These are phyloP conservation scores for Penicillium coffeae DNA, from an alignment of 495 filamentous ascomycete genomes.

Conservation along the genomic window DNA sequence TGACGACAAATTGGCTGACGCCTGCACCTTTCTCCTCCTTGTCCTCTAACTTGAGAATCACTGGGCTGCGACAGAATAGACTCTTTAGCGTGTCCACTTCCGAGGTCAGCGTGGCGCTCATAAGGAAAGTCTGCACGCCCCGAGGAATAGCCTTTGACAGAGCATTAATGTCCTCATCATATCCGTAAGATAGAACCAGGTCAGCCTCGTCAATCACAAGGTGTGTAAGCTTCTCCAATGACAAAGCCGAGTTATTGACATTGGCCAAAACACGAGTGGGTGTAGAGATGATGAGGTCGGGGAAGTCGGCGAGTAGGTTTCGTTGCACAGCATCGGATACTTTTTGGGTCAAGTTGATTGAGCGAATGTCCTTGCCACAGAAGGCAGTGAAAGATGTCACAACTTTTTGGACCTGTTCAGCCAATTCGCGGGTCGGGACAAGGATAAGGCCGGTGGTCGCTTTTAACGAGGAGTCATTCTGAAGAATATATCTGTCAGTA, in stretches of 20 bases:
- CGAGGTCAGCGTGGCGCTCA: slow-evolving; percentile 84
- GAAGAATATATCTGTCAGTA: not conserved
- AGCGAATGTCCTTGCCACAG: slow-evolving; percentile 77
- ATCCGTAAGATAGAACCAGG: slow-evolving; percentile 89
- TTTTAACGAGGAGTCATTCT: slow-evolving; percentile 42
- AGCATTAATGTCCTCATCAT: slow-evolving; percentile 80
- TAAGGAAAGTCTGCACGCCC: slow-evolving; percentile 84
- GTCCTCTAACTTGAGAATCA: slow-evolving; percentile 71
- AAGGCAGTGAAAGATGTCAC: slow-evolving; percentile 69
- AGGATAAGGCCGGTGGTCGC: slow-evolving; percentile 72
- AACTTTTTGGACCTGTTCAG: slow-evolving; percentile 78
- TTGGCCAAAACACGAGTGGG: slow-evolving; percentile 72
- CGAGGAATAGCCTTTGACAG: slow-evolving; percentile 72
- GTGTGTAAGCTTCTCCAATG: slow-evolving; percentile 64
- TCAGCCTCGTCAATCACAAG: slow-evolving; percentile 96
- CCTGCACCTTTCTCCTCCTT: slow-evolving; percentile 66
- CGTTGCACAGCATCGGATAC: slow-evolving; percentile 82
- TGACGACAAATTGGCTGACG: slow-evolving; percentile 83
- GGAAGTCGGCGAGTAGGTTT: slow-evolving; percentile 78
- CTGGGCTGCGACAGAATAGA: slow-evolving; percentile 80
- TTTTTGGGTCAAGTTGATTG: slow-evolving; percentile 81
- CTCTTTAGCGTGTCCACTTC: slow-evolving; percentile 83
- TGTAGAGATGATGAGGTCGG: slow-evolving; percentile 86
- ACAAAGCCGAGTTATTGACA: slow-evolving; percentile 64
- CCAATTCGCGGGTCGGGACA: slow-evolving; percentile 90